Percentiles rank a stretch among this genome's conserved stretches.
Conservation (phyloP, 495 filamentous ascomycete genomes). For the Daldinia decipiens region DNA sequence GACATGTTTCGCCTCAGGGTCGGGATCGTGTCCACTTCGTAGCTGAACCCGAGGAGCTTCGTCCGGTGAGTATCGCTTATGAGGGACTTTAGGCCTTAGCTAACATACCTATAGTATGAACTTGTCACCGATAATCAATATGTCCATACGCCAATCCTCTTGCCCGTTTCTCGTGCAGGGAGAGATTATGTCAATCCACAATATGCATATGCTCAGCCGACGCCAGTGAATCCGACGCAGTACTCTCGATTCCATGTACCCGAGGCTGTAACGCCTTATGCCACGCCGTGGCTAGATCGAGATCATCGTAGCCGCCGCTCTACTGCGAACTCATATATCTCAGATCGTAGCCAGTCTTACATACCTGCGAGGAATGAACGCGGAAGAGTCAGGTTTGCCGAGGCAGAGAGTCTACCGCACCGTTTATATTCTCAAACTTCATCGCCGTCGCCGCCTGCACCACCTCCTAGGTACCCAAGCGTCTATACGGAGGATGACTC, state of each 20-base stretch:
- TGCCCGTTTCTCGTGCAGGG: neutral
- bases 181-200: constrained; percentile 1
- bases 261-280: neutral
- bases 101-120: constrained; percentile 22
- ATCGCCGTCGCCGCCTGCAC: neutral
- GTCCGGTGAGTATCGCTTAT: constrained; percentile 11
- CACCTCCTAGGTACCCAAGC: neutral
- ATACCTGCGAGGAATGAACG: constrained; percentile 2
- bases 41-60: constrained; percentile 22
- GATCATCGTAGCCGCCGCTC: constrained; percentile 7
- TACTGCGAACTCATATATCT: constrained; percentile 17
- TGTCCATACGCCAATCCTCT: neutral
- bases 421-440: constrained; percentile 10
- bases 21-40: constrained; percentile 22
- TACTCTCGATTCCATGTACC: constrained; percentile 8
- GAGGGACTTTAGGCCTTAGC: neutral
- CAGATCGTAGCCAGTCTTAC: constrained; percentile 8
- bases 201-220: constrained; percentile 9
- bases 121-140: neutral
- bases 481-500: neutral
- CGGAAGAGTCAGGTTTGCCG: constrained; percentile 22
- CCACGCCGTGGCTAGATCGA: neutral
- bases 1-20: constrained; percentile 15
- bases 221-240: neutral
- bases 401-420: neutral